A percentile compares a stretch with the other conserved stretches of the same genome.
phyloP scores from a whole-genome alignment of 306 rosid genomes.

The Hippophae rhamnoides region DNA sequence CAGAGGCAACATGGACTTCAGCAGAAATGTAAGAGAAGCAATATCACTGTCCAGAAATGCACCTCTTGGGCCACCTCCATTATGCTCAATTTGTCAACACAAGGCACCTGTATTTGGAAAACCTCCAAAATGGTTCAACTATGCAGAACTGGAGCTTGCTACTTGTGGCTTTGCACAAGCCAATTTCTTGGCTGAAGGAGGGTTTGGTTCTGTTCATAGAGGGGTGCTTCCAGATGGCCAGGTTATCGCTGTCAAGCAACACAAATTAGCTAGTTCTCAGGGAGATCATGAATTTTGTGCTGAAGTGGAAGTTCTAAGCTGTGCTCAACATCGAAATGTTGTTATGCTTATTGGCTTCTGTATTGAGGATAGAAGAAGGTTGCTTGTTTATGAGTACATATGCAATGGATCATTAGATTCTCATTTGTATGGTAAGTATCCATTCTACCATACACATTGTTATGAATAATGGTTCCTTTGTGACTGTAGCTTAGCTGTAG shows the following conservation, averaged over 20 bases:
- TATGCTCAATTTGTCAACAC: conserved; percentile 18
- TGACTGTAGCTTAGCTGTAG: too few relatives aligned
- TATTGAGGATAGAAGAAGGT: conserved; percentile 15
- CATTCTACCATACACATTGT: background rate
- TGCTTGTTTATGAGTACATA: conserved; percentile 19
- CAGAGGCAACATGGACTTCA: conserved; percentile 51
- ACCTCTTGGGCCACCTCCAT: conserved; percentile 16
- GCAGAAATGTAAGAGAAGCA: conserved; percentile 31
- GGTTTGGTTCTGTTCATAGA: conserved; percentile 9
- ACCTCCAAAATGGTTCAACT: conserved; percentile 15
- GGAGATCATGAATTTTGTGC: conserved; percentile 17
- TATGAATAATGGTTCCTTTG: background rate
- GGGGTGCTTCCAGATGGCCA: conserved; percentile 23
- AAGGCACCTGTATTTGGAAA: conserved; percentile 13
- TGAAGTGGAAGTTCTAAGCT: conserved; percentile 20
- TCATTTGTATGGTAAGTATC: conserved; percentile 12
- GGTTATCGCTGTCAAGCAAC: conserved; percentile 22
- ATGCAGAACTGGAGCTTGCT: conserved; percentile 15
- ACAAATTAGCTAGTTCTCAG: conserved; percentile 6
- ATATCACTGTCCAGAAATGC: conserved; percentile 10
- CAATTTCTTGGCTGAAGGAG: conserved; percentile 20
- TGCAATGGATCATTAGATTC: conserved; percentile 25
- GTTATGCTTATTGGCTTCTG: conserved; percentile 23
- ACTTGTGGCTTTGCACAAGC: conserved; percentile 11
- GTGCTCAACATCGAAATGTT: conserved; percentile 20